Conservation (phyloP, 1,284 basidiomycete genomes). For the Ceratobasidium theobromae region DNA sequence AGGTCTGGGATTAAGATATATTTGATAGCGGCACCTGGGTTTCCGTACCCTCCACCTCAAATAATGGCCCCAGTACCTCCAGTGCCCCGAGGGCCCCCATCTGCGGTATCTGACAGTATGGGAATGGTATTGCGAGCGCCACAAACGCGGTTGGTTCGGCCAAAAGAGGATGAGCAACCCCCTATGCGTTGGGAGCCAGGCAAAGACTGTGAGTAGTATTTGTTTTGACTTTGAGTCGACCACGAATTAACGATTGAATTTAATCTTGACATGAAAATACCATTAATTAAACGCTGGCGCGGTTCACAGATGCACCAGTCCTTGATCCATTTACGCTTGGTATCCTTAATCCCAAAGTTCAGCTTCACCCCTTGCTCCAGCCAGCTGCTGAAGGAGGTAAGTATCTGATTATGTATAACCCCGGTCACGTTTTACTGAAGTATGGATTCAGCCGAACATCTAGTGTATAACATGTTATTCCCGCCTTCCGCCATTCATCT, state of each 20-base stretch:
- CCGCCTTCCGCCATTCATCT: constrained; percentile 35
- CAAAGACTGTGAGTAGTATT: constrained; percentile 17
- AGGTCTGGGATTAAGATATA: background rate
- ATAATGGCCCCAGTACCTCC: constrained; percentile 15
- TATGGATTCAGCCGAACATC: background rate
- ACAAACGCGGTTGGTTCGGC: background rate
- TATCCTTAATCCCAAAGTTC: constrained; percentile 32
- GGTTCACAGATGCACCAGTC: constrained; percentile 32
- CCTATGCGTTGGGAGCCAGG: constrained; percentile 27
- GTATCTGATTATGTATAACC: background rate
- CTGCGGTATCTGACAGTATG: constrained; percentile 25
- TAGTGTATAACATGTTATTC: constrained; percentile 36
- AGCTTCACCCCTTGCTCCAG: constrained; percentile 34
- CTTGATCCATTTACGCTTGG: constrained; percentile 34
- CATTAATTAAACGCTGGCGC: background rate
- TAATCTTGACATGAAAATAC: no score
- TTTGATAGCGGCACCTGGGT: background rate
- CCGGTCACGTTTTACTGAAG: background rate
- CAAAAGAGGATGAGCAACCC: constrained; percentile 28
- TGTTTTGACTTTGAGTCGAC: background rate
- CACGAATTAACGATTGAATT: background rate
- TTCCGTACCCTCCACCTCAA: constrained; percentile 5
- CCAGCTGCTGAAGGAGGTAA: constrained; percentile 25
- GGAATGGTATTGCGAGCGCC: constrained; percentile 3
- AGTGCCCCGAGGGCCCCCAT: constrained; percentile 1